Base-by-base conservation (phyloP, 2,329 filamentous ascomycete genomes). In the Waltergamsia citrina region DNA sequence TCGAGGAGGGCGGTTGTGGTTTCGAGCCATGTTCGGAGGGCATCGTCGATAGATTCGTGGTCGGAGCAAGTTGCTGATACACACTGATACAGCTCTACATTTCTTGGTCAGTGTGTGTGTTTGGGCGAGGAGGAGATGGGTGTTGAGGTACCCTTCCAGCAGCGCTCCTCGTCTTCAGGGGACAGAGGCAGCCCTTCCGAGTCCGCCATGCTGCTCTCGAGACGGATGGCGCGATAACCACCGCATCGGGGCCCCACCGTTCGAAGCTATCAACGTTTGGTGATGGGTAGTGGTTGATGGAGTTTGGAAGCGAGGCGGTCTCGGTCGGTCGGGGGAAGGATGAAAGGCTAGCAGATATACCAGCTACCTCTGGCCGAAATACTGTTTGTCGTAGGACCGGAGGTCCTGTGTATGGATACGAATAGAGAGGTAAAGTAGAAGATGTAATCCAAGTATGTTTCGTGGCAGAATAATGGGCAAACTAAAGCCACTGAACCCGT, bases 11-110 rank as follows among this genome's bases (percentile, higher is more conserved):
- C 73, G 15, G 83, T 78, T 23, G 85, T 81, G 46, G 95, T 74
- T 43, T 77, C 73, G 38, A 98, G 70, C 72, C 88, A 98, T 28
- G 75, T 71, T 45, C 92, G 84, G 44, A 98, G 68, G 41, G 81
- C 74, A 57, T 94, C 80, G 62, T 98, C 92, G 56, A 96, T 74
- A 37, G 61, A 55, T 49, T 74, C 70, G 59, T 75, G 62, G 39
- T 57, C 65, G 36, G 65, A 53, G 53, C 67, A 74, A 37, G 59
- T 54, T 27, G 52, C 54, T 20, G 60, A 57, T 12, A 74, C 56
- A 36, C 67, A 65, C 34, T 54, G 51, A 40, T 58, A 53, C 38
- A 77, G 59, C 36, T 69, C 71, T 75, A 43, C 4, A 33, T 14
- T 35, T 21, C 29, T 27, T 23, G 18, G 11, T 29, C 17, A 29